Conservation (phyloP, 768 basidiomycete species). For the Psilocybe tampanensis region DNA sequence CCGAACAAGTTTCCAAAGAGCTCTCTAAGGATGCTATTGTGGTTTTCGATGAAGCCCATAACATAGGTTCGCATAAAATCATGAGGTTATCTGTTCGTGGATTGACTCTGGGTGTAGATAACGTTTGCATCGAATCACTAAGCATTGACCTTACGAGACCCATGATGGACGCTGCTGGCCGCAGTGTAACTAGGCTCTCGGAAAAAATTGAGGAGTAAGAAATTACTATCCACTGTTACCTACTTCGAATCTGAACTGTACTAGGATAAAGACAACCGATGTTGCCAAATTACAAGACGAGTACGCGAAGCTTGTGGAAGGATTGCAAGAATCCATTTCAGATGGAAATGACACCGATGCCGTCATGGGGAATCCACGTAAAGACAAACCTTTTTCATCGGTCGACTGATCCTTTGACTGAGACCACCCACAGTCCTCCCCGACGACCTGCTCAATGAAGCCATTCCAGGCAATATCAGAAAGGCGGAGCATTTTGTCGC, state of each 20-base stretch:
- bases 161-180: constrained; percentile 92
- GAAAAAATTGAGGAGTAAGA: constrained; percentile 95
- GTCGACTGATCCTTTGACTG: background rate
- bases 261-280: constrained; percentile 91
- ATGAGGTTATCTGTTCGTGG: background rate
- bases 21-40: constrained; percentile 98
- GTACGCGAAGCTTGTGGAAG: constrained; percentile 93
- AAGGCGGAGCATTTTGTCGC: constrained; percentile 99
- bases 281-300: constrained; percentile 95
- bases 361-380: constrained; percentile 90
- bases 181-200: constrained; percentile 83
- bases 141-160: constrained; percentile 97
- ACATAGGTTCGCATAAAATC: constrained; percentile 72
- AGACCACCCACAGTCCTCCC: constrained; percentile 65
- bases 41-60: constrained; percentile 99
- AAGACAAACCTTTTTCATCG: constrained; percentile 15
- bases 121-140: constrained; percentile 98
- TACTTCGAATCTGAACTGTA: background rate
- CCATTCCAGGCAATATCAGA: constrained; percentile 96
- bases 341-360: constrained; percentile 67
- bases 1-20: constrained; percentile 98
- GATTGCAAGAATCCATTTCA: constrained; percentile 77
- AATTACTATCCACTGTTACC: background rate
- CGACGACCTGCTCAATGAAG: constrained; percentile 92
- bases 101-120: constrained; percentile 62